These are phyloP conservation scores for Colletotrichum tropicale DNA, from an alignment of 2,329 filamentous ascomycete species.

Conservation along the genomic window DNA sequence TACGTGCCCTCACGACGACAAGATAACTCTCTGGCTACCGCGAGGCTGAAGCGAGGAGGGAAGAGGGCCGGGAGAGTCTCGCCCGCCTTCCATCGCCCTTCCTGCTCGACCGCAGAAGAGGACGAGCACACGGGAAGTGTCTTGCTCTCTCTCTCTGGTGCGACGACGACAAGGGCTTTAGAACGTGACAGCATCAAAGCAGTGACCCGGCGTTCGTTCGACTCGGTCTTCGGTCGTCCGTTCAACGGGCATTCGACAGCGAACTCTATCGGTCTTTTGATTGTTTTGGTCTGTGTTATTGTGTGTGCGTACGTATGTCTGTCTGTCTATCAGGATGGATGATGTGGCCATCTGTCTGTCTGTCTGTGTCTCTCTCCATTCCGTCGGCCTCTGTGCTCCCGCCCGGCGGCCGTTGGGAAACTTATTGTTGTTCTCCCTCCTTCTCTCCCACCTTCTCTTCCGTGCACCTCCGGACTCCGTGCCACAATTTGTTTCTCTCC, in stretches of 20 bases:
- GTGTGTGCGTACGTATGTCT: neutral
- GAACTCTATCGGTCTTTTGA: neutral
- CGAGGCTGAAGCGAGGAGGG: neutral
- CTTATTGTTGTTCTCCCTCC: neutral
- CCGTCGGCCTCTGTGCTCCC: neutral
- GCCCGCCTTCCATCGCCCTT: neutral
- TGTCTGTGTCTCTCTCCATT: neutral
- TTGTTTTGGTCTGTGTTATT: neutral
- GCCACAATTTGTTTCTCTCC: neutral
- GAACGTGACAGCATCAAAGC: neutral
- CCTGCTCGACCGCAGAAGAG: neutral
- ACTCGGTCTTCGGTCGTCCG: constrained; percentile 15
- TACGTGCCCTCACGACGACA: neutral
- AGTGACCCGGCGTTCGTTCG: neutral
- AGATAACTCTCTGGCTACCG: neutral
- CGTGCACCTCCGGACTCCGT: neutral
- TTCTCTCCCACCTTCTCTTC: neutral
- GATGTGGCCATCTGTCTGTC: neutral
- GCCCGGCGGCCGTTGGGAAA: neutral
- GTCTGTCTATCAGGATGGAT: neutral
- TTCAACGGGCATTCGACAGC: constrained; percentile 11
- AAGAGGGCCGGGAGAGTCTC: neutral
- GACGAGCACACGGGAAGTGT: neutral
- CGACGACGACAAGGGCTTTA: neutral
- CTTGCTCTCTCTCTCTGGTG: neutral